Evolutionary conservation across 176 grass and related monocot genomes (phyloP).

Genomic region (Typha latifolia): DNA sequence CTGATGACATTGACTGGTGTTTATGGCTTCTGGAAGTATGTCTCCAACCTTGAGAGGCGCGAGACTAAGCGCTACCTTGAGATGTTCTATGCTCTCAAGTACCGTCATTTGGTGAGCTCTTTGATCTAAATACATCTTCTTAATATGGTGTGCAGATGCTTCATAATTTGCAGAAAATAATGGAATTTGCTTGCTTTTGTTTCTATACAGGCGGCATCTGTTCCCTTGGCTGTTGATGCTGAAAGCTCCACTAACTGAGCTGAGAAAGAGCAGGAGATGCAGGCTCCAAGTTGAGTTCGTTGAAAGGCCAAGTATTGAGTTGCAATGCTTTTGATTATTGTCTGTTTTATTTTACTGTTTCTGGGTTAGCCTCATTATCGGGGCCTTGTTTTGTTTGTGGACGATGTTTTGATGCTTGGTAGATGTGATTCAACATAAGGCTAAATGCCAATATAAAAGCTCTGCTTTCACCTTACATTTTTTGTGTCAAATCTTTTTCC

Average conservation of each 20-base stretch:
- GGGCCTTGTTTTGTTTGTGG: too few relatives aligned
- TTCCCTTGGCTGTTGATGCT: conserved; percentile 43
- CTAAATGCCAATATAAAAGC: too few relatives aligned
- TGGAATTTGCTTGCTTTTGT: neutral
- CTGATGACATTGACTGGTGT: conserved; percentile 95
- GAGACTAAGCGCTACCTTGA: conserved; percentile 90
- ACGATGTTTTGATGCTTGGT: too few relatives aligned
- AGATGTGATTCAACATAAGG: too few relatives aligned
- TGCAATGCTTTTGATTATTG: too few relatives aligned
- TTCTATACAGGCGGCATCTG: conserved; percentile 30
- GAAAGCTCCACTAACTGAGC: conserved; percentile 9
- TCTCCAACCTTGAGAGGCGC: conserved; percentile 83
- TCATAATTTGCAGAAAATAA: neutral
- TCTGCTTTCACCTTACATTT: too few relatives aligned
- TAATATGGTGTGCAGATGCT: neutral
- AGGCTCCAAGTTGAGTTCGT: too few relatives aligned
- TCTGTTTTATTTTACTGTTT: too few relatives aligned
- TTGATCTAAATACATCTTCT: neutral
- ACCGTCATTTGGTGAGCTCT: conserved; percentile 65
- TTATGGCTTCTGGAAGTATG: conserved; percentile 95
- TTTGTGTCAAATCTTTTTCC: too few relatives aligned
- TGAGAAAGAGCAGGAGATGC: neutral
- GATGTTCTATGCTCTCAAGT: conserved; percentile 97
- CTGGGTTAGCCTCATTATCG: too few relatives aligned
- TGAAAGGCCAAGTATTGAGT: too few relatives aligned